Evolutionary conservation across 176 grass and related monocot species (phyloP).

Genomic region (bread wheat (Triticum aestivum)): DNA sequence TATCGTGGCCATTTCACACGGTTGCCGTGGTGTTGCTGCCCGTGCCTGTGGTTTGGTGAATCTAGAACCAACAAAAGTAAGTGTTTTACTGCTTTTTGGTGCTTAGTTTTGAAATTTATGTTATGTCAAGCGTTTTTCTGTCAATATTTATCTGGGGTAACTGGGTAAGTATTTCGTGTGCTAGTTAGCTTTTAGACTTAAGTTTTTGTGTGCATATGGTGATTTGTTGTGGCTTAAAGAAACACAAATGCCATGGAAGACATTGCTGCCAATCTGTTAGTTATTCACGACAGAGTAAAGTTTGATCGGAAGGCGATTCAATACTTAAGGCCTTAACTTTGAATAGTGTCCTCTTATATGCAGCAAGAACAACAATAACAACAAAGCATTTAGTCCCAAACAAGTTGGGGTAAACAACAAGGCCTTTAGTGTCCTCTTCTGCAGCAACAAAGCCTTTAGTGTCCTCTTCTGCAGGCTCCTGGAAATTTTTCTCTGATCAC

Average conservation of each 20-base stretch:
- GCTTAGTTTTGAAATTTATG: background rate
- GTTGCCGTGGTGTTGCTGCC: constrained; percentile 85
- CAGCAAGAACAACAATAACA: too few species aligned
- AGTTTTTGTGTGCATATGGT: background rate
- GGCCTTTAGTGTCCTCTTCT: too few species aligned
- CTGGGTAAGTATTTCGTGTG: background rate
- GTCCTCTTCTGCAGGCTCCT: background rate
- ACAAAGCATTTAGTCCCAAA: too few species aligned
- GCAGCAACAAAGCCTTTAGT: background rate
- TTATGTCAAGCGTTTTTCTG: background rate
- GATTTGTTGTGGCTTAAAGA: background rate
- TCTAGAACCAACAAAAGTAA: constrained; percentile 91
- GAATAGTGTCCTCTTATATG: background rate
- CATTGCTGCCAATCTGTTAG: background rate
- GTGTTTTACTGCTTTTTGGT: background rate
- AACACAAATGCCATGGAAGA: background rate
- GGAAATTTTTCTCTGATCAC: background rate
- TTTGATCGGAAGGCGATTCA: background rate
- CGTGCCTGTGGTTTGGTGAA: constrained; percentile 98
- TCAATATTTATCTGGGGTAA: background rate
- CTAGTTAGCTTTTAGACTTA: background rate
- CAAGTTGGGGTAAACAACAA: too few species aligned
- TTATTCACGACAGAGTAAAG: background rate
- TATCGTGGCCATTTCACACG: constrained; percentile 95
- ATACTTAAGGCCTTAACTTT: background rate